These are phyloP conservation scores for Astrocystis sublimbata DNA, from an alignment of 495 filamentous ascomycete genomes.

Conservation along the genomic window DNA sequence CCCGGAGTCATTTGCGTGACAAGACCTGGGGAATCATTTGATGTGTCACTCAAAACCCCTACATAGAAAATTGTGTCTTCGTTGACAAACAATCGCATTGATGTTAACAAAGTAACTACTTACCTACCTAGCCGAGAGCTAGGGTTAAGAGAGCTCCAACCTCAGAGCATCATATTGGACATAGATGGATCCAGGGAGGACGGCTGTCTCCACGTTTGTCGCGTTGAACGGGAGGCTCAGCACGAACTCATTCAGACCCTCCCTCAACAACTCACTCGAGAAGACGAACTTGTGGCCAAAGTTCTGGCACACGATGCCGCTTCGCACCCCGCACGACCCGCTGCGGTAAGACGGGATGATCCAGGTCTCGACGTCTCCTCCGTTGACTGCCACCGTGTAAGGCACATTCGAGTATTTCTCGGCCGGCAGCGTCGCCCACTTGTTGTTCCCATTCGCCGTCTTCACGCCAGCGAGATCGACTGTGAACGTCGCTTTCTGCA, in stretches of 20 bases:
- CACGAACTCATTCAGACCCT: constrained; percentile 51
- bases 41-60: no score
- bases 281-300: constrained; percentile 55
- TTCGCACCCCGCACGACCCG: constrained; percentile 55
- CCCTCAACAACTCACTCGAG: constrained; percentile 41
- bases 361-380: constrained; percentile 44
- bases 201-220: constrained; percentile 55
- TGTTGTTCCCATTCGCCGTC: constrained; percentile 51
- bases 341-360: constrained; percentile 46
- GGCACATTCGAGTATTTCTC: constrained; percentile 23
- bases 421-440: constrained; percentile 4
- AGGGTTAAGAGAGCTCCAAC: constrained; percentile 50
- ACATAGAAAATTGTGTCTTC: no score
- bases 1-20: no score
- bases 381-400: constrained; percentile 46
- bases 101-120: neutral
- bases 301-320: constrained; percentile 59
- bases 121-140: neutral
- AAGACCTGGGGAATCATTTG: no score
- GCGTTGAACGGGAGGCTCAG: constrained; percentile 54
- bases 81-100: neutral
- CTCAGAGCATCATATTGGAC: constrained; percentile 62
- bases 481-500: constrained; percentile 49
- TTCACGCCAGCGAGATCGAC: constrained; percentile 58
- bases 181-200: constrained; percentile 52